A percentile compares a stretch with the other conserved stretches of the same genome.
phyloP scores from a whole-genome alignment of 805 yeast genomes.

The Wickerhamiella bombiphila region DNA sequence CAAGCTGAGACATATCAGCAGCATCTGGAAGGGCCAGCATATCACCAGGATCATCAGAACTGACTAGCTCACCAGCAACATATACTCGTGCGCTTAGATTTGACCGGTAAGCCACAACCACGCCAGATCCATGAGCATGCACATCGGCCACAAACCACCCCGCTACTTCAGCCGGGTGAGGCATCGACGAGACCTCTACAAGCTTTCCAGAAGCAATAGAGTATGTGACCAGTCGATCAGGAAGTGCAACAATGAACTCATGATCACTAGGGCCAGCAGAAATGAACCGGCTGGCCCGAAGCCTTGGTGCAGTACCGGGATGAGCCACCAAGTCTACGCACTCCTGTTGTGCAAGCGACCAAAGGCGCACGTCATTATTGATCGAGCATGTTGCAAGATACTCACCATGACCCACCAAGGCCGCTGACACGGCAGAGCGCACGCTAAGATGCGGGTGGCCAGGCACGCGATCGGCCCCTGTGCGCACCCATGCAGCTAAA shows the following conservation, averaged over 20 bases:
- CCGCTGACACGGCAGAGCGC: slow-evolving; percentile 24
- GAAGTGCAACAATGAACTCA: slow-evolving; percentile 6
- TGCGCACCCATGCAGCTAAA: slow-evolving; percentile 19
- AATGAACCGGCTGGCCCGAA: slow-evolving; percentile 11
- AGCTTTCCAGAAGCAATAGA: not conserved
- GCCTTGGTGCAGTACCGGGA: slow-evolving; percentile 1
- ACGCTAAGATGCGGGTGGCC: slow-evolving; percentile 30
- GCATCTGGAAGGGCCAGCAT: slow-evolving; percentile 7
- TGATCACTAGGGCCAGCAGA: not conserved
- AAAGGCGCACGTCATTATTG: slow-evolving; percentile 39
- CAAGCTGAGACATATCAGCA: slow-evolving; percentile 5
- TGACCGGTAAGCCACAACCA: slow-evolving; percentile 12
- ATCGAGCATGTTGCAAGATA: slow-evolving; percentile 38
- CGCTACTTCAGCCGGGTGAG: slow-evolving; percentile 3
- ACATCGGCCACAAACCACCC: slow-evolving; percentile 12
- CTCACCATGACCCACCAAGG: slow-evolving; percentile 20
- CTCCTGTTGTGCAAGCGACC: slow-evolving; percentile 34
- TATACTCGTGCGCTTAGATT: slow-evolving; percentile 9
- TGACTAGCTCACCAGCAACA: not conserved
- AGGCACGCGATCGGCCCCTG: slow-evolving; percentile 26
- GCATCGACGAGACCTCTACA: not conserved
- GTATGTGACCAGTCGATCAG: slow-evolving; percentile 5
- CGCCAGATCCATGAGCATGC: not conserved
- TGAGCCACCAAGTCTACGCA: slow-evolving; percentile 14
- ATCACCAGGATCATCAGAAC: not conserved